Evolutionary conservation across 2,329 filamentous ascomycete genomes (phyloP), one percentile per base, ranked within the genome.

Genomic region (Amauroascus verrucosus): DNA sequence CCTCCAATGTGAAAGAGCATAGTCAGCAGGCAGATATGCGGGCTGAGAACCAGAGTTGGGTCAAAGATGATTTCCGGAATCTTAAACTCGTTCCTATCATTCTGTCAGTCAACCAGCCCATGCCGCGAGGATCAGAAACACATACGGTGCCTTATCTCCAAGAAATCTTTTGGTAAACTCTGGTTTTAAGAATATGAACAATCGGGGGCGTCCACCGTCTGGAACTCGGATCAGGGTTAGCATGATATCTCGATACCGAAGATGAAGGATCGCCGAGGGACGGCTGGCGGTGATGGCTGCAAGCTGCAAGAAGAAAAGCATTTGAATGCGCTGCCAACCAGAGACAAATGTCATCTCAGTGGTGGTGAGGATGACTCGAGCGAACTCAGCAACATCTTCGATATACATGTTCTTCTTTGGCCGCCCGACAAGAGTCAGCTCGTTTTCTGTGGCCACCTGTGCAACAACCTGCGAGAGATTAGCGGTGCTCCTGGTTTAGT

Each of bases 41-140:
- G 61, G 53, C 67, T 69, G 11, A 68, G 64, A 47, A 65, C 56
- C 26, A 69, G 62, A 14, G 61, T 62, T n/a, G 60, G 51, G 51
- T 70, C 57, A 46, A 60, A 67, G 16, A 67, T 66, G 51, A 67
- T 63, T 54, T 68, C 57, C 14, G 58, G 60, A 47, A 68, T 62
- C 38, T 55, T 54, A 44, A 67, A 68, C 32, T 57, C 60, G 56
- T 67, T 67, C 20, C 63, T 64, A 40, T 30, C 26, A 47, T 48
- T 20, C 24, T 9, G 52, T 49, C 51, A 52, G 49, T 20, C 24
- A 45, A 51, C 16, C n/a, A n/a, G 30, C 6, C 30, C 20, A 18
- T 37, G 5, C 3, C 4, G 6, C 3, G 2, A 13, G 11, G 16
- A 35, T 49, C 46, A 49, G 18, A 8, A 13, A 35, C n/a, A 38